A percentile compares a stretch with the other conserved stretches of the same genome.
Conservation (phyloP, 306 rosid species). For the Hippophae gyantsensis region DNA sequence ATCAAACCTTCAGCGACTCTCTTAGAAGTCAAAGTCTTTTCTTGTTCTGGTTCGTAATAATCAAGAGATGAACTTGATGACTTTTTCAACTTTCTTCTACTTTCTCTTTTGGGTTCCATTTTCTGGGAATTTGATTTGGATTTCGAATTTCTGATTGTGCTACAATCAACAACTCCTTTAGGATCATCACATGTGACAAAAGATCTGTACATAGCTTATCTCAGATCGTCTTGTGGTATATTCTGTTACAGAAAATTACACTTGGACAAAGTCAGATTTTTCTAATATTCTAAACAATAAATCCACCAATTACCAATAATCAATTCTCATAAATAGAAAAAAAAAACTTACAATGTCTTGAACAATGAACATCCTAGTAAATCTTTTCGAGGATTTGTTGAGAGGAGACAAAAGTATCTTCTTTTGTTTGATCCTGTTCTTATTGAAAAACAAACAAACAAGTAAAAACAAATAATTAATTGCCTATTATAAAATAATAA, state of each 20-base stretch:
- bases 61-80: constrained; percentile 7
- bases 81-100: constrained; percentile 32
- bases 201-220: constrained; percentile 59
- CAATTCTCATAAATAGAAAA: background rate
- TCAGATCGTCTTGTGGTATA: constrained; percentile 47
- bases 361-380: too few species aligned
- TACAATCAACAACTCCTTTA: constrained; percentile 80
- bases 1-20: constrained; percentile 18
- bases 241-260: constrained; percentile 34
- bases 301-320: constrained; percentile 11
- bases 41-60: constrained; percentile 7
- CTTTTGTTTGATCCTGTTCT: constrained; percentile 27
- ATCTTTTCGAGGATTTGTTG: too few species aligned
- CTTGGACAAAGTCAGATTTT: constrained; percentile 32
- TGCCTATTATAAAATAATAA: background rate
- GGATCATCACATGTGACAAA: constrained; percentile 84
- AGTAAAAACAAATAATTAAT: constrained; percentile 30
- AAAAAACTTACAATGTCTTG: background rate
- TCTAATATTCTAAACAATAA: constrained; percentile 1
- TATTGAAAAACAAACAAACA: constrained; percentile 18
- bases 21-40: constrained; percentile 24
- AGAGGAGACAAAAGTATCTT: constrained; percentile 25
- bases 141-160: constrained; percentile 35
- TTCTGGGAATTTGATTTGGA: constrained; percentile 38
- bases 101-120: constrained; percentile 41